phyloP scores from a whole-genome alignment of 176 grass and related monocot genomes.

The Neostapfia colusana region DNA sequence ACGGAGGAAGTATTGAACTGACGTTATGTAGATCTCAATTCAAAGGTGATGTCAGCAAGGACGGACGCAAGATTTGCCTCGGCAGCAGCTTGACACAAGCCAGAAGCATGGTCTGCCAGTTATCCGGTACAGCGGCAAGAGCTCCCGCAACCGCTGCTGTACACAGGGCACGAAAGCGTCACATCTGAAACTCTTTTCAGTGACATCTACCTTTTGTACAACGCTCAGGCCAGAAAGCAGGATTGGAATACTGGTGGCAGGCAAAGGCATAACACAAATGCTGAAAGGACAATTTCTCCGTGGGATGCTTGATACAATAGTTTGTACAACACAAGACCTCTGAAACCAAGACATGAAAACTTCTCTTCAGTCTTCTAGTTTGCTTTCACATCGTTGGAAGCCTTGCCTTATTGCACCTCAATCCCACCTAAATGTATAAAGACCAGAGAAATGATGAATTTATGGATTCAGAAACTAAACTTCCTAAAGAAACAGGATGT shows the following conservation, averaged over 20 bases:
- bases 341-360: slow-evolving; percentile 23
- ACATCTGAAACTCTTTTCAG: background rate
- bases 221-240: background rate
- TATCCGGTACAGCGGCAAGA: background rate
- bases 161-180: background rate
- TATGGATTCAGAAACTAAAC: background rate
- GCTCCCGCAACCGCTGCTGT: background rate
- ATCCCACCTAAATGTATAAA: slow-evolving; percentile 26
- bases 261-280: background rate
- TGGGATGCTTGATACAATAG: slow-evolving; percentile 26
- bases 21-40: background rate
- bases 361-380: slow-evolving; percentile 34
- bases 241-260: background rate
- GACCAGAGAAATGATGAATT: background rate
- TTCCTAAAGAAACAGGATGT: background rate
- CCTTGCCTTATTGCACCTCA: slow-evolving; percentile 45
- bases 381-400: slow-evolving; percentile 15
- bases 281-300: background rate
- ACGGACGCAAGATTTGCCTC: background rate
- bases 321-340: slow-evolving; percentile 48
- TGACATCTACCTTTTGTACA: slow-evolving; percentile 25
- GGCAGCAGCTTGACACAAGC: background rate
- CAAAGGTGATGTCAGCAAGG: background rate
- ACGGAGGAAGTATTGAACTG: background rate
- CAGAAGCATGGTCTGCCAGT: background rate